Evolutionary conservation across 108 stramenopile species (phyloP).

Genomic region (Nitzschia palea): DNA sequence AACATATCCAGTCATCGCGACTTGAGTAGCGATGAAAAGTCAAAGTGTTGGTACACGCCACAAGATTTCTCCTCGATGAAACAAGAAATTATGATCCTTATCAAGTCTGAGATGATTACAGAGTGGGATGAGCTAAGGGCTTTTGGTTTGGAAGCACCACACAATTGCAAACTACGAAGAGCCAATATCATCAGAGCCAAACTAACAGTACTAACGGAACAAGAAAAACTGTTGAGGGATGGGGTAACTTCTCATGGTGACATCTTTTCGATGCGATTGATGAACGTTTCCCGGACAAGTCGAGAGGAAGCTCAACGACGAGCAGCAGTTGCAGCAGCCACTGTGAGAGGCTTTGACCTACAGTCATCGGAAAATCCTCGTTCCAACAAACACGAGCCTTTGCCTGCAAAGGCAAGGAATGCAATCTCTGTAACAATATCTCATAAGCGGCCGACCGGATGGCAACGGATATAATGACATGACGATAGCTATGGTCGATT

Average conservation of each 20-base stretch:
- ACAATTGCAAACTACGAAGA: neutral
- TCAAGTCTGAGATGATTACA: neutral
- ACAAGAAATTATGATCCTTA: neutral
- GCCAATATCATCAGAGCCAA: neutral
- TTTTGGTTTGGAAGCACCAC: neutral
- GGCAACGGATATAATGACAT: neutral
- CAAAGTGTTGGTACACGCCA: neutral
- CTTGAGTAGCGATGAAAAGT: neutral
- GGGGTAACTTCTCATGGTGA: neutral
- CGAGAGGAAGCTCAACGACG: neutral
- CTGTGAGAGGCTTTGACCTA: neutral
- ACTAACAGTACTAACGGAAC: neutral
- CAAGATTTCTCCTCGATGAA: neutral
- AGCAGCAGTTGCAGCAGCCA: neutral
- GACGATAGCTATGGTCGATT: neutral
- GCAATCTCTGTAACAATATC: neutral
- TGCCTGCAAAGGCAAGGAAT: neutral
- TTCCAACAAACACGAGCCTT: neutral
- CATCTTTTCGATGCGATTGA: neutral
- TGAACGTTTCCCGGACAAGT: neutral
- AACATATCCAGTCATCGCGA: neutral
- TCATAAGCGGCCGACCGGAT: neutral
- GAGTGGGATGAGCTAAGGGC: neutral
- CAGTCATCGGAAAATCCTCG: neutral
- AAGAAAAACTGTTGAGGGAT: neutral